Conservation (phyloP, 768 basidiomycete species). For the Holtermanniella nyarrowii region DNA sequence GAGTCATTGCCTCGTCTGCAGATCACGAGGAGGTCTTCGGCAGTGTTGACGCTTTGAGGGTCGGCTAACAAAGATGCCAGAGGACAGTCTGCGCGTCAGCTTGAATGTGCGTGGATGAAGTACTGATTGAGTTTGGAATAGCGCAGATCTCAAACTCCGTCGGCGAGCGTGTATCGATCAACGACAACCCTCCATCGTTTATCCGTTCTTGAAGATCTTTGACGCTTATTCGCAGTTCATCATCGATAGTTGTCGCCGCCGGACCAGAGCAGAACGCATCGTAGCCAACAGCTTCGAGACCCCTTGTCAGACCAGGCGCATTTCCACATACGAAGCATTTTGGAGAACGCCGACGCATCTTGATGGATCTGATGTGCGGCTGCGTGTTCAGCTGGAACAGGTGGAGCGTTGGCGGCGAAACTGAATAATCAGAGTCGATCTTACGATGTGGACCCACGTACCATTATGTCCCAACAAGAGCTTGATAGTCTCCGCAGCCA, state of each 20-base stretch:
- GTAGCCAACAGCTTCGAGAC: conserved; percentile 60
- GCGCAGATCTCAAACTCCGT: conserved; percentile 80
- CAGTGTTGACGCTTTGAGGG: conserved; percentile 42
- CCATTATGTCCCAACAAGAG: conserved; percentile 56
- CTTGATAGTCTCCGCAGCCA: conserved; percentile 81
- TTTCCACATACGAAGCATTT: conserved; percentile 67
- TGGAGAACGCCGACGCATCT: conserved; percentile 59
- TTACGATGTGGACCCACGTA: conserved; percentile 13
- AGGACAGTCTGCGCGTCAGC: conserved; percentile 56
- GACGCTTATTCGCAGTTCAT: neutral
- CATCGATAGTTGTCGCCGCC: conserved; percentile 41
- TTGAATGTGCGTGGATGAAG: conserved; percentile 21
- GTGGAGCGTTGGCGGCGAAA: conserved; percentile 55
- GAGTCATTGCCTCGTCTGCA: conserved; percentile 92
- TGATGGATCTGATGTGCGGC: conserved; percentile 71
- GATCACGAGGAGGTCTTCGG: conserved; percentile 50
- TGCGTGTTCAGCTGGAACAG: conserved; percentile 61
- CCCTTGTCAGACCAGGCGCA: conserved; percentile 39
- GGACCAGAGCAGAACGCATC: conserved; percentile 79
- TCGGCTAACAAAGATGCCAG: conserved; percentile 55
- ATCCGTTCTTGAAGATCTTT: neutral
- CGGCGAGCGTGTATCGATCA: conserved; percentile 67
- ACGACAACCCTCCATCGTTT: conserved; percentile 42
- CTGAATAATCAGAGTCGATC: conserved; percentile 40
- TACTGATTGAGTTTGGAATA: conserved; percentile 64